phyloP scores from a whole-genome alignment of 306 rosid genomes.

The Calophaca sinica region DNA sequence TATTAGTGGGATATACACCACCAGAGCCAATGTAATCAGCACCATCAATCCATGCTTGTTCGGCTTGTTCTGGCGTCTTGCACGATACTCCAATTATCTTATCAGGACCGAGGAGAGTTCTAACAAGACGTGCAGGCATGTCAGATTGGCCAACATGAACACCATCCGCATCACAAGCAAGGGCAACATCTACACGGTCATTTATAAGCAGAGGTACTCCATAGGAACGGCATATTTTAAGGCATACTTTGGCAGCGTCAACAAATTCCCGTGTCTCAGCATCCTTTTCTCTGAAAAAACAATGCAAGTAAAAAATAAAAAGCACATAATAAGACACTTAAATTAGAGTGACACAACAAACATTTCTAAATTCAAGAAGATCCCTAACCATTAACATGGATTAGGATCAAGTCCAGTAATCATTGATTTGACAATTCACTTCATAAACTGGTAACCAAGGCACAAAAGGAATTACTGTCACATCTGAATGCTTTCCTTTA shows the following conservation, averaged over 20 bases:
- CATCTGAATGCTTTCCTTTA: background rate
- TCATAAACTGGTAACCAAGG: slow-evolving; percentile 13
- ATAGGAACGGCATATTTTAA: slow-evolving; percentile 68
- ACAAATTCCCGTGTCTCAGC: slow-evolving; percentile 73
- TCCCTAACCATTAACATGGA: background rate
- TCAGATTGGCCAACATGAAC: slow-evolving; percentile 96
- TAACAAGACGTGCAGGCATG: slow-evolving; percentile 70
- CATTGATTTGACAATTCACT: no score
- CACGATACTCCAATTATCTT: slow-evolving; percentile 94
- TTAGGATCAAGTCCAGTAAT: background rate
- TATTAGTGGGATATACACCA: slow-evolving; percentile 84
- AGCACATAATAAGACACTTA: slow-evolving; percentile 34
- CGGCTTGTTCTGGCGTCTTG: slow-evolving; percentile 89
- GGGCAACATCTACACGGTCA: slow-evolving; percentile 84
- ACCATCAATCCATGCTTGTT: slow-evolving; percentile 82
- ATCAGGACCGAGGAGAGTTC: slow-evolving; percentile 77
- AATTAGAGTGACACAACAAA: slow-evolving; percentile 17
- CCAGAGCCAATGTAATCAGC: slow-evolving; percentile 94
- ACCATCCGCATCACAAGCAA: slow-evolving; percentile 94
- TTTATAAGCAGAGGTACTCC: slow-evolving; percentile 86
- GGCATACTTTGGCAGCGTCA: slow-evolving; percentile 80
- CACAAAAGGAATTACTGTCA: slow-evolving; percentile 11
- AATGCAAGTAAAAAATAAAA: slow-evolving; percentile 13
- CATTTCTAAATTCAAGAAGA: background rate
- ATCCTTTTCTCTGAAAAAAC: slow-evolving; percentile 78